These are phyloP conservation scores for Quercus tomentella DNA, from an alignment of 331 rosid species.

Conservation along the genomic window DNA sequence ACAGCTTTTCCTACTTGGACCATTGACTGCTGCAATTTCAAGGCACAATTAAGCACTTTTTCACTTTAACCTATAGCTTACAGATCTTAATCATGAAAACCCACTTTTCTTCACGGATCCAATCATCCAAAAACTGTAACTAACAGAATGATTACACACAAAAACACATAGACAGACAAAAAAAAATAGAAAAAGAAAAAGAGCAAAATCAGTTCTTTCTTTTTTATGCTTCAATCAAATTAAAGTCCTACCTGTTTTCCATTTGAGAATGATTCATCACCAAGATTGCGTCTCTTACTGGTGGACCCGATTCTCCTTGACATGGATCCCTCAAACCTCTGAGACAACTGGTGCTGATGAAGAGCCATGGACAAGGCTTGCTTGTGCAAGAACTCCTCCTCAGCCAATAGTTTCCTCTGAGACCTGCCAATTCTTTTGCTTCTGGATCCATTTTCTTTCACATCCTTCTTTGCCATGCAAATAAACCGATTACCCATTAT, in stretches of 20 bases:
- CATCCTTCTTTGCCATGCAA: conserved; percentile 79
- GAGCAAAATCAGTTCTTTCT: background rate
- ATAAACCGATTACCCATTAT: conserved; percentile 84
- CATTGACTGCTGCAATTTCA: conserved; percentile 8
- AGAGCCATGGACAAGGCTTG: conserved; percentile 92
- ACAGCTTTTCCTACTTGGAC: conserved; percentile 16
- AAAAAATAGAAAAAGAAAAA: background rate
- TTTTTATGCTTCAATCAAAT: background rate
- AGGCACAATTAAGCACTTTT: conserved; percentile 25
- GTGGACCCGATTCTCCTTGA: conserved; percentile 87
- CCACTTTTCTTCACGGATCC: conserved; percentile 39
- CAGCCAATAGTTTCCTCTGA: conserved; percentile 75
- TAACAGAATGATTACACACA: background rate
- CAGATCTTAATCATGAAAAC: conserved; percentile 42
- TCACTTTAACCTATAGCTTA: conserved; percentile 11
- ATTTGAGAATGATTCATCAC: conserved; percentile 50
- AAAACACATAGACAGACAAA: background rate
- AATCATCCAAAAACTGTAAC: conserved; percentile 34
- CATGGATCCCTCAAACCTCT: conserved; percentile 96
- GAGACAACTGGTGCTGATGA: conserved; percentile 88
- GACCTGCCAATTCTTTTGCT: conserved; percentile 87
- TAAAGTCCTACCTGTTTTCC: conserved; percentile 52
- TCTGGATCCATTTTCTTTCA: conserved; percentile 77
- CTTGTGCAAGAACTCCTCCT: conserved; percentile 83
- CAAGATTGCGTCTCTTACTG: conserved; percentile 57